Conservation (phyloP, 176 grass and related monocot species). For the Rhynchospora pubera region DNA sequence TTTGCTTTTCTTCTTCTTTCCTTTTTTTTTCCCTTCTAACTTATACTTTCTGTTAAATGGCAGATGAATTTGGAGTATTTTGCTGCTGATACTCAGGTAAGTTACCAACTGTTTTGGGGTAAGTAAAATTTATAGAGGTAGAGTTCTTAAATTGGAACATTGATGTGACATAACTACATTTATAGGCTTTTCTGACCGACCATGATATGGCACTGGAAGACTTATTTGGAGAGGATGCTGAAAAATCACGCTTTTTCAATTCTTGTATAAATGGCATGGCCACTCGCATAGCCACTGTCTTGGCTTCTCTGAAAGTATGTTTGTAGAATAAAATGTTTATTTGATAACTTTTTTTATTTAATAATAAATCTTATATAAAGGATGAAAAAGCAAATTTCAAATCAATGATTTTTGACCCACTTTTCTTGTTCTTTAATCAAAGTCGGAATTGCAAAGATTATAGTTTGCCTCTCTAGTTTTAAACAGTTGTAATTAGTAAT, state of each 20-base stretch:
- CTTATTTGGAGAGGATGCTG: conserved; percentile 46
- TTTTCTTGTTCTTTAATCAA: neutral
- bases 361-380: neutral
- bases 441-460: neutral
- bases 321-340: neutral
- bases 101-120: neutral
- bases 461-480: neutral
- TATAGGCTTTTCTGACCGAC: conserved; percentile 80
- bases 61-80: conserved; percentile 99
- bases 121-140: conserved; percentile 4
- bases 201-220: conserved; percentile 79
- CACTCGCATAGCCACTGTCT: conserved; percentile 68
- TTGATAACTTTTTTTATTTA: conserved; percentile 1
- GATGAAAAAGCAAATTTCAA: conserved; percentile 1
- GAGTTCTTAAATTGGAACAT: neutral
- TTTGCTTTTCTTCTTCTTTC: neutral
- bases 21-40: conserved; percentile 21
- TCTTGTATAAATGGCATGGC: conserved; percentile 68
- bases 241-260: conserved; percentile 58
- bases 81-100: conserved; percentile 94
- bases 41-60: conserved; percentile 24
- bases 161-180: conserved; percentile 15
- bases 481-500: neutral
- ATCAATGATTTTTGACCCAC: neutral
- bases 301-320: conserved; percentile 87